phyloP scores from a whole-genome alignment of 2,329 filamentous ascomycete genomes.

The Colletotrichum sp. region DNA sequence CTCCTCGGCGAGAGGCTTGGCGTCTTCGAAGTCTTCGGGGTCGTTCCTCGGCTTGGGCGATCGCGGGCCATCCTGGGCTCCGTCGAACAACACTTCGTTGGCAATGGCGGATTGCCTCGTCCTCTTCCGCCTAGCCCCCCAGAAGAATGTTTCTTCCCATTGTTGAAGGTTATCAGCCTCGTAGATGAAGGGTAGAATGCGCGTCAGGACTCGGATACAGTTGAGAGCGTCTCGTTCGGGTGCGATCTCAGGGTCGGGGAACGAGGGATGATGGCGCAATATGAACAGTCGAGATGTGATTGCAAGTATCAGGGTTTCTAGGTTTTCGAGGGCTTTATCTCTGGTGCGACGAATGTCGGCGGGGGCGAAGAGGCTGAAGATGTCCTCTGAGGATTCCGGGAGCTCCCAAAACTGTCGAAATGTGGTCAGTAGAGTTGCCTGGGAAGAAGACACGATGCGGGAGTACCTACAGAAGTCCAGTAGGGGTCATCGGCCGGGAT shows the following conservation, averaged over 20 bases:
- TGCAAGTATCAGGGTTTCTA: slow-evolving; percentile 86
- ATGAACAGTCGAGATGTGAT: slow-evolving; percentile 83
- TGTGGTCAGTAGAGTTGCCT: neutral
- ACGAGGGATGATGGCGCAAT: slow-evolving; percentile 87
- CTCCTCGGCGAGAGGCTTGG: slow-evolving; percentile 89
- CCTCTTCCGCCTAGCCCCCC: slow-evolving; percentile 76
- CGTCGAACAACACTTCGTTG: slow-evolving; percentile 85
- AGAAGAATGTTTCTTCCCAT: slow-evolving; percentile 96
- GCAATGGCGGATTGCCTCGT: slow-evolving; percentile 70
- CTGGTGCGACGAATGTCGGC: slow-evolving; percentile 87
- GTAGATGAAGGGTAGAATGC: slow-evolving; percentile 89
- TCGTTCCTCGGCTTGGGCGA: slow-evolving; percentile 42
- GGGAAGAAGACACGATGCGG: slow-evolving; percentile 10
- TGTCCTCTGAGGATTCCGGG: slow-evolving; percentile 92
- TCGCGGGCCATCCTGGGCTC: slow-evolving; percentile 52
- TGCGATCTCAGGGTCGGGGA: slow-evolving; percentile 85
- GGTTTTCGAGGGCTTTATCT: slow-evolving; percentile 83
- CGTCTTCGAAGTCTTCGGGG: slow-evolving; percentile 76
- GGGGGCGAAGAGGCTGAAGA: slow-evolving; percentile 94
- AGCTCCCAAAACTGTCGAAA: slow-evolving; percentile 87
- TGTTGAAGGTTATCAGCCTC: slow-evolving; percentile 81
- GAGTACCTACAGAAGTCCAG: slow-evolving; percentile 80
- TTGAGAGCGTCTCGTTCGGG: slow-evolving; percentile 91
- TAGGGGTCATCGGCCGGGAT: slow-evolving; percentile 90
- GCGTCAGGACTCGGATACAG: slow-evolving; percentile 89